phyloP scores from a whole-genome alignment of 2,329 filamentous ascomycete genomes.

The Stachybotrys echinatus region DNA sequence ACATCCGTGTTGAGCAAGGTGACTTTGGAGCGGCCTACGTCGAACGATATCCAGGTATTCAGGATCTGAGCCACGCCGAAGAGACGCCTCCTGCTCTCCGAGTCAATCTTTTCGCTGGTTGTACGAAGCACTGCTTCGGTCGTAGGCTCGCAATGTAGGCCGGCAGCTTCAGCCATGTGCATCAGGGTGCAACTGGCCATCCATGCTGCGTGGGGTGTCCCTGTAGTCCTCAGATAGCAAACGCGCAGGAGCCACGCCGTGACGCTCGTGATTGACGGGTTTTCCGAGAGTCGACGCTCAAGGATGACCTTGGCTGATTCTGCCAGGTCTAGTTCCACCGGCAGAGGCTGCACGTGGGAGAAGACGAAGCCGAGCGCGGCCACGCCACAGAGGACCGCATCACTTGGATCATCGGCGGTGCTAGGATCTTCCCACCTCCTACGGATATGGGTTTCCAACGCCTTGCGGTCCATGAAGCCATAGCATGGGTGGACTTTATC shows the following conservation, averaged over 20 bases:
- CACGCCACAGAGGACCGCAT: constrained; percentile 48
- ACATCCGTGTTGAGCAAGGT: constrained; percentile 38
- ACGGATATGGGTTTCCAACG: constrained; percentile 21
- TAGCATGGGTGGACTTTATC: constrained; percentile 47
- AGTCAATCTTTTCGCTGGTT: constrained; percentile 18
- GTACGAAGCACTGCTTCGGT: constrained; percentile 17
- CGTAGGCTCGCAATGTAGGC: constrained; percentile 34
- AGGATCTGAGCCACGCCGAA: constrained; percentile 50
- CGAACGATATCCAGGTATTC: constrained; percentile 55
- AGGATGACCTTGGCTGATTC: constrained; percentile 39
- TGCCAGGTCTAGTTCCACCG: constrained; percentile 38
- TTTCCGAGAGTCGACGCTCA: constrained; percentile 28
- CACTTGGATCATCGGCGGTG: constrained; percentile 26
- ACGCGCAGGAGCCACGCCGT: constrained; percentile 49
- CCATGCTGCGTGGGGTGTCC: constrained; percentile 48
- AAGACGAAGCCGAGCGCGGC: constrained; percentile 49
- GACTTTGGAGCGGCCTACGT: constrained; percentile 50
- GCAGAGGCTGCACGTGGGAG: constrained; percentile 33
- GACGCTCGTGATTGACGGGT: constrained; percentile 31
- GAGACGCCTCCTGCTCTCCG: constrained; percentile 35
- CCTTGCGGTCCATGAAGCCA: constrained; percentile 36
- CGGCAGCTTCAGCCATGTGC: constrained; percentile 52
- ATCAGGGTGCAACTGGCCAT: constrained; percentile 52
- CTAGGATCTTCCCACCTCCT: constrained; percentile 24
- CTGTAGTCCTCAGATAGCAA: constrained; percentile 47